These are phyloP conservation scores for Daldinia childiae DNA, from an alignment of 495 filamentous ascomycete genomes.

Conservation along the genomic window DNA sequence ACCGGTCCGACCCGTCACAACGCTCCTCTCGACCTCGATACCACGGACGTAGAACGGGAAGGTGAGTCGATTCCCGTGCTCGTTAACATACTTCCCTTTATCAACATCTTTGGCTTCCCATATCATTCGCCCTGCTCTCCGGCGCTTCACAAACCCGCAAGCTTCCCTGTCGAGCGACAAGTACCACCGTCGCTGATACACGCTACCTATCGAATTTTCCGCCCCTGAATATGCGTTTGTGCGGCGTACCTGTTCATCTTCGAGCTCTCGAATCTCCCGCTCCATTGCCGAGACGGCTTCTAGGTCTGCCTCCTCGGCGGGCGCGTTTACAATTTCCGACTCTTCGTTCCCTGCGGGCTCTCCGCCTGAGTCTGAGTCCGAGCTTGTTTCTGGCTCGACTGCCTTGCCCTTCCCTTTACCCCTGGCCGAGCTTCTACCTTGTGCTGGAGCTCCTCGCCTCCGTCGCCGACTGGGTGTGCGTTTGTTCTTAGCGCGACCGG, in stretches of 20 bases:
- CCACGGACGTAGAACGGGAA: conserved; percentile 70
- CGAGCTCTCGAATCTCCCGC: conserved; percentile 50
- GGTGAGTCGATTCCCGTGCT: conserved; percentile 37
- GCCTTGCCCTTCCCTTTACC: conserved; percentile 1
- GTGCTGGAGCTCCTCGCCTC: conserved; percentile 19
- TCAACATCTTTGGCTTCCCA: conserved; percentile 36
- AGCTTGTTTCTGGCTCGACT: conserved; percentile 15
- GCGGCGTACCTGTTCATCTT: conserved; percentile 61
- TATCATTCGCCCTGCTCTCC: conserved; percentile 31
- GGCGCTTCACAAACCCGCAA: conserved; percentile 60
- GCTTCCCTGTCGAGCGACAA: conserved; percentile 63
- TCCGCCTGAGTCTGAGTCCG: conserved; percentile 26
- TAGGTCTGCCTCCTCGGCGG: conserved; percentile 21
- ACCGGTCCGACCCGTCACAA: conserved; percentile 68
- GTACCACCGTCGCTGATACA: conserved; percentile 72
- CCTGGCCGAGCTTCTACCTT: background rate
- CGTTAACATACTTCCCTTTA: conserved; percentile 38
- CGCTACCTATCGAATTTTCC: conserved; percentile 67
- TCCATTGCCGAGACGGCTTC: conserved; percentile 46
- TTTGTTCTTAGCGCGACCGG: conserved; percentile 43
- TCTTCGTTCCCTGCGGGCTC: conserved; percentile 15
- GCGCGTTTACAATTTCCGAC: conserved; percentile 38
- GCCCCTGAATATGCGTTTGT: conserved; percentile 73
- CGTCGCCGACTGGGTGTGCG: conserved; percentile 29
- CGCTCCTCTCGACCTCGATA: conserved; percentile 65